Evolutionary conservation across 139 green algal species (phyloP).

Genomic region (Auxenochlorella protothecoides): DNA sequence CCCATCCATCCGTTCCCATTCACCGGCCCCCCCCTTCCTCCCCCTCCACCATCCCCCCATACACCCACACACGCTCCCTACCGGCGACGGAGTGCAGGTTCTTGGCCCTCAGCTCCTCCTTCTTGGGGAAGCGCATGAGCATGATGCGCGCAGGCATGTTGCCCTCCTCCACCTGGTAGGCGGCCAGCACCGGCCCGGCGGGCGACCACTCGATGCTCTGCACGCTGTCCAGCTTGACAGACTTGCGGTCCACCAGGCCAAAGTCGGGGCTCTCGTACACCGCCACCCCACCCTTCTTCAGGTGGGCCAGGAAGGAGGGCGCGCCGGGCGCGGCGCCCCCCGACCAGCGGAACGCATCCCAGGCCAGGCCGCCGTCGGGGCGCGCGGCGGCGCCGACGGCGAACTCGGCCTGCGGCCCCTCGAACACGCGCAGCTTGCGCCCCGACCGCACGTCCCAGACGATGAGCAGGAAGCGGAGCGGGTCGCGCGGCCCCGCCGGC

Average conservation of each 20-base stretch:
- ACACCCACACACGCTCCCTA: slow-evolving; percentile 8
- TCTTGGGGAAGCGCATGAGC: slow-evolving; percentile 67
- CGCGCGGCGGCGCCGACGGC: slow-evolving; percentile 45
- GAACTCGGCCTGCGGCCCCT: slow-evolving; percentile 66
- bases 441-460: slow-evolving; percentile 70
- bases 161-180: slow-evolving; percentile 74
- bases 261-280: slow-evolving; percentile 82
- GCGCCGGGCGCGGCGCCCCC: slow-evolving; percentile 48
- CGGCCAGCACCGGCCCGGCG: slow-evolving; percentile 64
- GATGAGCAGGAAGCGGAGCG: slow-evolving; percentile 33
- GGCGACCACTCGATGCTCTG: slow-evolving; percentile 76
- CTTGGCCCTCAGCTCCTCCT: slow-evolving; percentile 84
- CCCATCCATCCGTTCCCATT: no score
- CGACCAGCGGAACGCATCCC: slow-evolving; percentile 90
- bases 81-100: slow-evolving; percentile 91
- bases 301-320: slow-evolving; percentile 68
- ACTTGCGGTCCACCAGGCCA: slow-evolving; percentile 87
- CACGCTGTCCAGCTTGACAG: slow-evolving; percentile 78
- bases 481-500: slow-evolving; percentile 1
- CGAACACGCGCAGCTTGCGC: slow-evolving; percentile 52
- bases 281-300: slow-evolving; percentile 52
- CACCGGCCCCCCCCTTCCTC: no score
- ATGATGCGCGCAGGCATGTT: slow-evolving; percentile 76
- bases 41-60: no score
- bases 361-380: slow-evolving; percentile 50